Percentiles rank a stretch among this genome's conserved stretches.
These are phyloP conservation scores for Westerdykella aurantiaca DNA, from an alignment of 2,329 filamentous ascomycete species.

Conservation along the genomic window DNA sequence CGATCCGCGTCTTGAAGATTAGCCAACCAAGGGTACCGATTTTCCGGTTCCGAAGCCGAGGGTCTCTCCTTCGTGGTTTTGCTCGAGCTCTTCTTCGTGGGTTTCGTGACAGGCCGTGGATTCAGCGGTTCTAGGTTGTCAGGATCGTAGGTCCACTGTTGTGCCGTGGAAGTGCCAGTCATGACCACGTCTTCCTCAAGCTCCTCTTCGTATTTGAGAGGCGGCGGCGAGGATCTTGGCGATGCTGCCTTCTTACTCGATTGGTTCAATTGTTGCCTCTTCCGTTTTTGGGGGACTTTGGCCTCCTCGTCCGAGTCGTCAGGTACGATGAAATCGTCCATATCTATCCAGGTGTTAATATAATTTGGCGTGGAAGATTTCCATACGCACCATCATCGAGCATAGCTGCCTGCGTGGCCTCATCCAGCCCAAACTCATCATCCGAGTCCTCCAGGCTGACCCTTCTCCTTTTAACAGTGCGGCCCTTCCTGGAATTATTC, in stretches of 20 bases:
- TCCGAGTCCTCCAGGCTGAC: slow-evolving; percentile 59
- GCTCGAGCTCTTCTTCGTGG: slow-evolving; percentile 26
- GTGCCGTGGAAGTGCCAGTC: slow-evolving; percentile 61
- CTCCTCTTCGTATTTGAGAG: slow-evolving; percentile 40
- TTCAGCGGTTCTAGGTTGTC: slow-evolving; percentile 50
- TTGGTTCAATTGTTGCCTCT: slow-evolving; percentile 60
- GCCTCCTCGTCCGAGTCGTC: slow-evolving; percentile 75
- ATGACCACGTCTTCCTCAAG: slow-evolving; percentile 53
- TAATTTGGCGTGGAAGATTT: not conserved
- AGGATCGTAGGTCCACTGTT: slow-evolving; percentile 74
- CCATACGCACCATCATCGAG: slow-evolving; percentile 47
- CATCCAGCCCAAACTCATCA: slow-evolving; percentile 60
- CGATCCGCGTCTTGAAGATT: slow-evolving; percentile 79
- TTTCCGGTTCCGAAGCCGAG: slow-evolving; percentile 73
- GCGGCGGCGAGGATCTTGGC: slow-evolving; percentile 45
- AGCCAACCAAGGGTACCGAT: slow-evolving; percentile 86
- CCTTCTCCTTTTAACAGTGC: slow-evolving; percentile 53
- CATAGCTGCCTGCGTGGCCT: slow-evolving; percentile 51
- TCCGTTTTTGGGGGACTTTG: slow-evolving; percentile 61
- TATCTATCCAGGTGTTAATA: slow-evolving; percentile 47
- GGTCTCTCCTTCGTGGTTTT: slow-evolving; percentile 55
- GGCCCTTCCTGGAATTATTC: slow-evolving; percentile 40
- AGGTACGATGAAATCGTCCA: slow-evolving; percentile 81
- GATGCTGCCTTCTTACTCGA: slow-evolving; percentile 46
- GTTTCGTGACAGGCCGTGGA: slow-evolving; percentile 36